Conservation (phyloP, 805 yeast species). For the Lachancea meyersii region DNA sequence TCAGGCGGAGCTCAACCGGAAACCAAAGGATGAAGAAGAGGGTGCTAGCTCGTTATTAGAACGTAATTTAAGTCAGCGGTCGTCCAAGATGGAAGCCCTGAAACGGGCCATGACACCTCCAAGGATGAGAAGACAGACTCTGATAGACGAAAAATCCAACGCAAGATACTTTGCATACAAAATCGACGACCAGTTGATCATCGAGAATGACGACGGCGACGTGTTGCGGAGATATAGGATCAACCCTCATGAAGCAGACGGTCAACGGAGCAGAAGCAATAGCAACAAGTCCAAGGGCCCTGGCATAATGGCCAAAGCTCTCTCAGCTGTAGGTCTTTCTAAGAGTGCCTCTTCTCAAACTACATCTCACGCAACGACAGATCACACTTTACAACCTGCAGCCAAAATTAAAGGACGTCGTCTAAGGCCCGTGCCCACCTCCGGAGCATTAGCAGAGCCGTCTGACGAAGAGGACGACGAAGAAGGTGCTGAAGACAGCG, state of each 20-base stretch:
- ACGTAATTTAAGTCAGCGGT: slow-evolving; percentile 22
- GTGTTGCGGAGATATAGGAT: slow-evolving; percentile 76
- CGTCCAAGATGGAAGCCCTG: slow-evolving; percentile 28
- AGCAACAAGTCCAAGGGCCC: slow-evolving; percentile 21
- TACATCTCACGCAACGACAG: not conserved
- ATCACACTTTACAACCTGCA: not conserved
- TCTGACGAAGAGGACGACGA: slow-evolving; percentile 12
- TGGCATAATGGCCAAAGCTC: slow-evolving; percentile 42
- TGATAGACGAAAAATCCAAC: slow-evolving; percentile 13
- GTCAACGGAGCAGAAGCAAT: slow-evolving; percentile 1
- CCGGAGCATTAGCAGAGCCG: not conserved
- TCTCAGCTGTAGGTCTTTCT: slow-evolving; percentile 51
- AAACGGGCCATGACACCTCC: slow-evolving; percentile 22
- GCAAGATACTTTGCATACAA: slow-evolving; percentile 60
- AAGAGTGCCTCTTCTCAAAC: slow-evolving; percentile 6
- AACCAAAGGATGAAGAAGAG: slow-evolving; percentile 24
- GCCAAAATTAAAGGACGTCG: slow-evolving; percentile 4
- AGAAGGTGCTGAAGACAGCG: not conserved
- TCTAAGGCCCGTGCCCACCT: slow-evolving; percentile 12
- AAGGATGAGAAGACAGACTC: slow-evolving; percentile 16
- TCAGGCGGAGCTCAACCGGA: slow-evolving; percentile 38
- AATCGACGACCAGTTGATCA: slow-evolving; percentile 66
- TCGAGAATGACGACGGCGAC: slow-evolving; percentile 91
- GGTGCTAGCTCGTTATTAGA: slow-evolving; percentile 10
- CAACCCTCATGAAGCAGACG: slow-evolving; percentile 43